A percentile compares a stretch with the other conserved stretches of the same genome.
These are phyloP conservation scores for Elsinoe ampelina DNA, from an alignment of 2,329 filamentous ascomycete genomes.

Conservation along the genomic window DNA sequence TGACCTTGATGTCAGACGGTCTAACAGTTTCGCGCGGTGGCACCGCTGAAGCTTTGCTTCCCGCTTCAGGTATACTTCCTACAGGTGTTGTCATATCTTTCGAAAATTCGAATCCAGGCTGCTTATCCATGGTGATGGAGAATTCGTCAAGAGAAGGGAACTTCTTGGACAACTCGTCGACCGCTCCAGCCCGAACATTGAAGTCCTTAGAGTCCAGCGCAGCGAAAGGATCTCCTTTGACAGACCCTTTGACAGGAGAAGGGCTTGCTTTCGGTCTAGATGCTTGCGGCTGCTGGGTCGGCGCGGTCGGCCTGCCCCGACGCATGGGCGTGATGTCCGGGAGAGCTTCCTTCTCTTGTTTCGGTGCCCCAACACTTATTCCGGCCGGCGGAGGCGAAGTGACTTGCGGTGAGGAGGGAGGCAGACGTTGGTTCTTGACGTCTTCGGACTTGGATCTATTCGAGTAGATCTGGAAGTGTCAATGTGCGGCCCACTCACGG, in stretches of 20 bases:
- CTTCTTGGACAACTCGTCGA: conserved; percentile 72
- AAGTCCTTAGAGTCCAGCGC: conserved; percentile 64
- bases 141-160: conserved; percentile 94
- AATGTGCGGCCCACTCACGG: conserved; percentile 16
- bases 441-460: conserved; percentile 55
- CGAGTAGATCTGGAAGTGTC: conserved; percentile 37
- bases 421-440: conserved; percentile 50
- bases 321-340: conserved; percentile 93
- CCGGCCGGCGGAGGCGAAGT: conserved; percentile 37
- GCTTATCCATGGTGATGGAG: conserved; percentile 75
- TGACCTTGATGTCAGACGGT: conserved; percentile 42
- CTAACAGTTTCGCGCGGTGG: conserved; percentile 19
- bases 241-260: conserved; percentile 44
- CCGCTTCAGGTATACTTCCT: conserved; percentile 25
- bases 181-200: conserved; percentile 40
- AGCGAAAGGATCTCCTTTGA: conserved; percentile 78
- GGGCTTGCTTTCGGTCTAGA: conserved; percentile 36
- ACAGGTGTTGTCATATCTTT: not conserved
- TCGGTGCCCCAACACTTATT: conserved; percentile 38
- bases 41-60: conserved; percentile 37
- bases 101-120: conserved; percentile 70
- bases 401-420: conserved; percentile 44
- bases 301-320: conserved; percentile 61
- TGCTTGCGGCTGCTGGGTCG: conserved; percentile 36
- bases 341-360: conserved; percentile 60